Conservation (phyloP, 2,329 filamentous ascomycete species). For the Emmonsia crescens region DNA sequence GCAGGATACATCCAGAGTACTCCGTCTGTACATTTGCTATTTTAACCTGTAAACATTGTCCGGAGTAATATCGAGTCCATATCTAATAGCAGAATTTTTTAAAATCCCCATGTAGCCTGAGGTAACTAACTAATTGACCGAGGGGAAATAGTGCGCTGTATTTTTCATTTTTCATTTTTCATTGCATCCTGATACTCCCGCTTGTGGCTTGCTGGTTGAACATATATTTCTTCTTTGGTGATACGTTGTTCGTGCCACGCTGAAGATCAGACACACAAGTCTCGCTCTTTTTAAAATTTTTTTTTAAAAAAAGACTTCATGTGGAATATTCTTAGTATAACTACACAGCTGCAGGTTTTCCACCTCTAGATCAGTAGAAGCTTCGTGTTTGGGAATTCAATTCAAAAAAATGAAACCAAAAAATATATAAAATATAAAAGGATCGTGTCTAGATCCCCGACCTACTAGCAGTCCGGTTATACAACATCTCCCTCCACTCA, state of each 20-base stretch:
- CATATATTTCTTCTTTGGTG: neutral
- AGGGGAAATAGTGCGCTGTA: neutral
- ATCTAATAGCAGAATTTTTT: neutral
- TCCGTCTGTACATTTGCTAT: neutral
- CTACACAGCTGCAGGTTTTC: neutral
- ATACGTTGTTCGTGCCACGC: neutral
- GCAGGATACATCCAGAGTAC: neutral
- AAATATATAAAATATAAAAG: neutral
- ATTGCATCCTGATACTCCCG: neutral
- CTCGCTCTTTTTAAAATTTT: neutral
- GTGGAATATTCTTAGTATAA: neutral
- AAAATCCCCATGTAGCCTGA: neutral
- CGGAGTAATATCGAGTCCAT: neutral
- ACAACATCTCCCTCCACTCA: neutral
- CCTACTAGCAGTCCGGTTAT: neutral
- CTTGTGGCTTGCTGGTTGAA: neutral
- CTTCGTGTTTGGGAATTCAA: neutral
- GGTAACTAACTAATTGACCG: neutral
- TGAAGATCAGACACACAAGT: neutral
- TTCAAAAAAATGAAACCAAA: neutral
- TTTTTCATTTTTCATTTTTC: neutral
- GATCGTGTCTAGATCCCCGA: neutral
- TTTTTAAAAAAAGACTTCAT: neutral
- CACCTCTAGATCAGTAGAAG: neutral
- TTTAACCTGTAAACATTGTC: neutral